phyloP scores from a whole-genome alignment of 1,284 basidiomycete genomes.

The Rhodotorula sp. region DNA sequence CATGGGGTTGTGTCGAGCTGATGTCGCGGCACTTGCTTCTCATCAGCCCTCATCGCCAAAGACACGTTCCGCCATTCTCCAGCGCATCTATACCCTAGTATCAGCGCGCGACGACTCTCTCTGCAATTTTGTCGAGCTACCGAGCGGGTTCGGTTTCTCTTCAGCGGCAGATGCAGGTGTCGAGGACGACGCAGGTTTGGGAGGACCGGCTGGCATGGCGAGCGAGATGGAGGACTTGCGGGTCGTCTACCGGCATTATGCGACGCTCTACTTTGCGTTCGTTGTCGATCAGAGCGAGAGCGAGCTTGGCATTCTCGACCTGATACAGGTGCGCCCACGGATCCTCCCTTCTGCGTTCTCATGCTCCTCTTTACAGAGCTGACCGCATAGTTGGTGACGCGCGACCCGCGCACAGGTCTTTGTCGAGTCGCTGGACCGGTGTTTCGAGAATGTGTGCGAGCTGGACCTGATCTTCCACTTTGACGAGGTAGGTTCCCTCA shows the following conservation, averaged over 20 bases:
- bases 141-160: constrained; percentile 25
- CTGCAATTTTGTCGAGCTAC: constrained; percentile 47
- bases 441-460: constrained; percentile 98
- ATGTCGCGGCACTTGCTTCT: constrained; percentile 57
- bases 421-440: constrained; percentile 90
- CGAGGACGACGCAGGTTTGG: constrained; percentile 34
- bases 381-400: background rate
- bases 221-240: constrained; percentile 49
- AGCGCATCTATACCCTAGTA: constrained; percentile 42
- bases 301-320: constrained; percentile 90
- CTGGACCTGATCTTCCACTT: constrained; percentile 98
- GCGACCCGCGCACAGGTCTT: constrained; percentile 65
- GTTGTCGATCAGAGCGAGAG: constrained; percentile 93
- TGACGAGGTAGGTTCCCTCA: constrained; percentile 69
- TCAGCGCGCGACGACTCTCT: constrained; percentile 42
- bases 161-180: constrained; percentile 19
- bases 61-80: constrained; percentile 37
- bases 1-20: too few relatives aligned
- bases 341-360: too few relatives aligned
- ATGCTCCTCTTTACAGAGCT: background rate
- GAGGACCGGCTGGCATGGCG: constrained; percentile 1
- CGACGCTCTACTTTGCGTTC: constrained; percentile 95
- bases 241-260: constrained; percentile 57
- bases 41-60: constrained; percentile 60
- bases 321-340: constrained; percentile 76